Conservation (phyloP, 2,329 filamentous ascomycete species). For the Trichoderma sp. region DNA sequence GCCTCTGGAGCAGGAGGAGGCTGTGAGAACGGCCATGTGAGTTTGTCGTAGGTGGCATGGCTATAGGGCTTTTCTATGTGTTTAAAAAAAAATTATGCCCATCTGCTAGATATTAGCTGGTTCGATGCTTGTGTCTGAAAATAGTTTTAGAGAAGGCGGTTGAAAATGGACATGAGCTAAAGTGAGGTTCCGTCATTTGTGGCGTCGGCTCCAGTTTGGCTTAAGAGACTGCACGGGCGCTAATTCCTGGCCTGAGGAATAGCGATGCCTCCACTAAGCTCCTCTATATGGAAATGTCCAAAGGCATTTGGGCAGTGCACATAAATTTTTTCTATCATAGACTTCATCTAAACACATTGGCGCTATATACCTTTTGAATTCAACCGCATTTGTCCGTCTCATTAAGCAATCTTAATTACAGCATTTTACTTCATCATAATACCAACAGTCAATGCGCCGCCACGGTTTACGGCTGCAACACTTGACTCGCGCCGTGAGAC, state of each 20-base stretch:
- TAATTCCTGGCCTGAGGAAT: background rate
- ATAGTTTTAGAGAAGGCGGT: background rate
- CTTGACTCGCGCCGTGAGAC: slow-evolving; percentile 31
- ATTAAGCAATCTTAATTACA: background rate
- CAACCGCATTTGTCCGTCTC: background rate
- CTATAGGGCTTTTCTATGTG: background rate
- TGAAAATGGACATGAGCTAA: background rate
- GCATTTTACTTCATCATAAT: background rate
- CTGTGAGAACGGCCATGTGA: slow-evolving; percentile 81
- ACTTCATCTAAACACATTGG: background rate
- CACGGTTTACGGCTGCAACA: slow-evolving; percentile 32
- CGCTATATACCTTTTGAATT: background rate
- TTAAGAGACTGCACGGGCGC: background rate
- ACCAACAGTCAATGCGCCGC: slow-evolving; percentile 35
- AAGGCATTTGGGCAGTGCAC: background rate
- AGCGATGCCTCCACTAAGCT: slow-evolving; percentile 12
- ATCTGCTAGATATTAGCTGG: background rate
- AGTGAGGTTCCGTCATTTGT: background rate
- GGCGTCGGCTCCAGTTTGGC: background rate
- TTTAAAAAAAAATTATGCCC: background rate
- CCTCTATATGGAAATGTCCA: background rate
- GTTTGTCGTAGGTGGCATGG: slow-evolving; percentile 60
- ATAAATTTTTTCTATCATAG: background rate
- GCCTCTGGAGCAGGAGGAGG: slow-evolving; percentile 78
- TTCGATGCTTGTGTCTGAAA: background rate